A percentile compares a stretch with the other conserved stretches of the same genome.
Conservation (phyloP, 208 protist genomes). For the Trypanosoma vivax region DNA sequence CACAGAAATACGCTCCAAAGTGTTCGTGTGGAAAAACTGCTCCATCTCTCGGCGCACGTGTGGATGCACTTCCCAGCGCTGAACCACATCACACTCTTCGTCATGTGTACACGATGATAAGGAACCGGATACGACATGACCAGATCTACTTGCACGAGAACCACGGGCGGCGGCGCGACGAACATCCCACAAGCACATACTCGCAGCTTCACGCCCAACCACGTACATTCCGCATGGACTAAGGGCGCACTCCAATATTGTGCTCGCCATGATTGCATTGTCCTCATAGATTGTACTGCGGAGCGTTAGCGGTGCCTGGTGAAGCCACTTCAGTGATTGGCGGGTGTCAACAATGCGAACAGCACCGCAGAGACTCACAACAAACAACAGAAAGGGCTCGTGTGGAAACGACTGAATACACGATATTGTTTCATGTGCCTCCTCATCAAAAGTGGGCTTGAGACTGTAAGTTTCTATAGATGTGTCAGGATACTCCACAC, state of each 20-base stretch:
- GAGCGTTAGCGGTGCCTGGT: slow-evolving; percentile 58
- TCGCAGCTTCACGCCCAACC: slow-evolving; percentile 72
- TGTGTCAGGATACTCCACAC: slow-evolving; percentile 77
- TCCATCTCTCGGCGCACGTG: slow-evolving; percentile 55
- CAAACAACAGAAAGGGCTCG: slow-evolving; percentile 82
- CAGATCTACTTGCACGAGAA: background rate
- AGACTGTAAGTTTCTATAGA: slow-evolving; percentile 76
- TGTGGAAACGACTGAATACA: slow-evolving; percentile 59
- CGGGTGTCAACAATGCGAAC: slow-evolving; percentile 78
- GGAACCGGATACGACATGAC: background rate
- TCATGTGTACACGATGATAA: slow-evolving; percentile 7
- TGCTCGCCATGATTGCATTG: slow-evolving; percentile 45
- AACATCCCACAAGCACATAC: slow-evolving; percentile 78
- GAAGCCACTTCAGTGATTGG: slow-evolving; percentile 63
- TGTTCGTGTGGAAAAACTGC: slow-evolving; percentile 56
- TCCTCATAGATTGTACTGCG: slow-evolving; percentile 32
- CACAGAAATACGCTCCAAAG: slow-evolving; percentile 65
- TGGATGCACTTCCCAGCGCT: slow-evolving; percentile 71
- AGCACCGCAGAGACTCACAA: slow-evolving; percentile 57
- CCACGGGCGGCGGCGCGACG: slow-evolving; percentile 28
- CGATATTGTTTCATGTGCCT: slow-evolving; percentile 51
- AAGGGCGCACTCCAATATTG: slow-evolving; percentile 70
- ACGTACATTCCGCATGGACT: slow-evolving; percentile 83
- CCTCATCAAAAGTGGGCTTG: slow-evolving; percentile 50
- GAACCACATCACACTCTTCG: slow-evolving; percentile 30